Percentiles rank a stretch among this genome's conserved stretches.
phyloP scores from a whole-genome alignment of 1,284 basidiomycete species.

The Sphagnurus paluster region DNA sequence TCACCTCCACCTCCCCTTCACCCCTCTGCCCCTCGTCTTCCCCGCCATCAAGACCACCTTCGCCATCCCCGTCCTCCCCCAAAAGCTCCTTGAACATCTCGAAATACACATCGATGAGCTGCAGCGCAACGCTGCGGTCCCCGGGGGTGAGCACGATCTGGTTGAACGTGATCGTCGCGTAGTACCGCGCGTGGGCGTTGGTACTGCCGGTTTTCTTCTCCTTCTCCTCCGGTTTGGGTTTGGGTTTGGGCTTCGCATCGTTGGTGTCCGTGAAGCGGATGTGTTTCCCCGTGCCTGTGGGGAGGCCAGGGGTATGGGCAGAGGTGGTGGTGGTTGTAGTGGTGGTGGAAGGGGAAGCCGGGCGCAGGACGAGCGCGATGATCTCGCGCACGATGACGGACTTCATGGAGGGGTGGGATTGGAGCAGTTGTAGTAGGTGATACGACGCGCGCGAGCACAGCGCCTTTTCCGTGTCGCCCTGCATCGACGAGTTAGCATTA shows the following conservation, averaged over 20 bases:
- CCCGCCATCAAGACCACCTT: slow-evolving; percentile 31
- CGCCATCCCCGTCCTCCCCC: slow-evolving; percentile 51
- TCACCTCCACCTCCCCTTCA: slow-evolving; percentile 30
- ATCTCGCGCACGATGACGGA: slow-evolving; percentile 87
- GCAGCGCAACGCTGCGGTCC: slow-evolving; percentile 79
- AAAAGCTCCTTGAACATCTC: slow-evolving; percentile 92
- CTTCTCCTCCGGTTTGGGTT: slow-evolving; percentile 25
- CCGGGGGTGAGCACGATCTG: slow-evolving; percentile 81
- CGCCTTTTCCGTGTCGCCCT: slow-evolving; percentile 90
- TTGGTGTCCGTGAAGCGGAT: slow-evolving; percentile 40
- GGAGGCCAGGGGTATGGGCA: slow-evolving; percentile 34
- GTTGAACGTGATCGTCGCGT: slow-evolving; percentile 91
- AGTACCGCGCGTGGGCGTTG: slow-evolving; percentile 81
- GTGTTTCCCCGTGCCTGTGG: slow-evolving; percentile 37
- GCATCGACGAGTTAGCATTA: background rate
- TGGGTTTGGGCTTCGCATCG: slow-evolving; percentile 28
- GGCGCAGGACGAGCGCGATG: slow-evolving; percentile 74
- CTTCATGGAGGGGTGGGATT: slow-evolving; percentile 95
- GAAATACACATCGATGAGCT: slow-evolving; percentile 92
- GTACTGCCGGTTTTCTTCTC: slow-evolving; percentile 35
- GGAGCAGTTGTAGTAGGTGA: slow-evolving; percentile 87
- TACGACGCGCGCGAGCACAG: slow-evolving; percentile 91
- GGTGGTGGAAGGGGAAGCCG: slow-evolving; percentile 44
- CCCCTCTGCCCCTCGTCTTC: slow-evolving; percentile 32
- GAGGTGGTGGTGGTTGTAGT: too few species aligned